Base-by-base conservation (phyloP, 225 moss, liverwort and hornwort genomes). In the Pleurozium schreberi region DNA sequence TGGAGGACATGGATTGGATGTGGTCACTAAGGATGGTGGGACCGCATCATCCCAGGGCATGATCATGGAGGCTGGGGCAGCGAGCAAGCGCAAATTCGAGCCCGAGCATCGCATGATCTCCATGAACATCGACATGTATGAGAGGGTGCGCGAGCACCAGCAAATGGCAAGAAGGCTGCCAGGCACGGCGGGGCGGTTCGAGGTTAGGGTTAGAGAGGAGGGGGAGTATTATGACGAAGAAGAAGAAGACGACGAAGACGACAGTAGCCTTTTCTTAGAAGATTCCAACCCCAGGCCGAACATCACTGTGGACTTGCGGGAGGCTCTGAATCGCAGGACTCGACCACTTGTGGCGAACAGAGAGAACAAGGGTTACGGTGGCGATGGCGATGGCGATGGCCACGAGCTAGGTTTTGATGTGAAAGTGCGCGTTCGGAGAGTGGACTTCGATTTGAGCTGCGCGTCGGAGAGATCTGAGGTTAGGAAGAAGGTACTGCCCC, bases 171-270 rank as follows among this genome's bases (percentile, higher is more conserved):
- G 94, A 92, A 94, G 90, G 91, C 89, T 61, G 55, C 87, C 87
- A 42, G 79, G 66, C 79, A 78, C 79, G 55, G 25, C 79, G 33
- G 87, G 87, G 33, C 87, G 87, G 66, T 88, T 88, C 88, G 89
- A 91, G 85, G 75, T 91, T 94, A 94, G 93, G 94, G 93, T 93
- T 94, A 87, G 89, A 74, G 94, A 88, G 73, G 83, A 87, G 30
- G 93, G 90, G 75, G 90, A 89, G 82, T 87, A 84, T 83, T 55
- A 88, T 89, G 93, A 84, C 68, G 92, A 90, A 76, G 91, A 90
- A 43, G 90, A 90, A 63, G 88, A 89, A 50, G 92, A 85, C 57
- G 90, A 91, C 60, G 86, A 88, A 73, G 92, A 88, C 80, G 84
- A 90, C 73, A 84, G 79, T 79, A 74, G 84, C 87, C 93, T 79